A percentile compares a stretch with the other conserved stretches of the same genome.
phyloP scores from a whole-genome alignment of 1,284 basidiomycete species.

The Papiliotrema flavescens region DNA sequence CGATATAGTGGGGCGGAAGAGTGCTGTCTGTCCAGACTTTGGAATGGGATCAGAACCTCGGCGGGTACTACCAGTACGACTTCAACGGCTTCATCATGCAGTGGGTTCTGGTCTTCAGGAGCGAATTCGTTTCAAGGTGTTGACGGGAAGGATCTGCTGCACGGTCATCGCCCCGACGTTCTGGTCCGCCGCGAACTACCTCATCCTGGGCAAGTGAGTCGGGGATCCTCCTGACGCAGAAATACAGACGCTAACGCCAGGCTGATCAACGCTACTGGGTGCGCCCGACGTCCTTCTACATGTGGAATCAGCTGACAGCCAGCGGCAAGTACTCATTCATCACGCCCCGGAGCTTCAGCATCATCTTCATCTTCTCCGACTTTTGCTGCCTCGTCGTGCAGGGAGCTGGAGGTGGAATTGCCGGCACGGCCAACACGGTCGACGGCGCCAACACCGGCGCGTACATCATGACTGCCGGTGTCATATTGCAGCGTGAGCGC shows the following conservation, averaged over 20 bases:
- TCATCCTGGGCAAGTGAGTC: conserved; percentile 19
- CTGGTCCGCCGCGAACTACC: conserved; percentile 25
- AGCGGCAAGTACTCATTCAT: conserved; percentile 16
- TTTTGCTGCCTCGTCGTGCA: conserved; percentile 37
- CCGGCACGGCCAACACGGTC: conserved; percentile 11
- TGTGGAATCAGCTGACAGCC: not conserved
- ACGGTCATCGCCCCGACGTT: conserved; percentile 26
- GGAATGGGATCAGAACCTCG: conserved; percentile 4
- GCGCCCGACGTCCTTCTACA: not conserved
- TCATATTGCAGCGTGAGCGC: conserved; percentile 10
- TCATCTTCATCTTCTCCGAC: conserved; percentile 32
- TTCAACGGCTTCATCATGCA: conserved; percentile 19
- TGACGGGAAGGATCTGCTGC: conserved; percentile 9
- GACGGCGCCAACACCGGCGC: conserved; percentile 11
- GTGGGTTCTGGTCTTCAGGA: conserved; percentile 2
- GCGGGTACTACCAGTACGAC: conserved; percentile 3
- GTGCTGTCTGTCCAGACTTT: not conserved
- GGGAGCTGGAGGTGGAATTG: conserved; percentile 34
- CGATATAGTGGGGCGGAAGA: not conserved
- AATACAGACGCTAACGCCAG: conserved; percentile 4
- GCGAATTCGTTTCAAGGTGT: not conserved
- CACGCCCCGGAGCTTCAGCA: conserved; percentile 23
- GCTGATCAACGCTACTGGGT: not conserved
- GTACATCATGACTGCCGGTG: conserved; percentile 26
- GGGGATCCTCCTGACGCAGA: not conserved